phyloP scores from a whole-genome alignment of 306 rosid species.

The Vigna mungo region DNA sequence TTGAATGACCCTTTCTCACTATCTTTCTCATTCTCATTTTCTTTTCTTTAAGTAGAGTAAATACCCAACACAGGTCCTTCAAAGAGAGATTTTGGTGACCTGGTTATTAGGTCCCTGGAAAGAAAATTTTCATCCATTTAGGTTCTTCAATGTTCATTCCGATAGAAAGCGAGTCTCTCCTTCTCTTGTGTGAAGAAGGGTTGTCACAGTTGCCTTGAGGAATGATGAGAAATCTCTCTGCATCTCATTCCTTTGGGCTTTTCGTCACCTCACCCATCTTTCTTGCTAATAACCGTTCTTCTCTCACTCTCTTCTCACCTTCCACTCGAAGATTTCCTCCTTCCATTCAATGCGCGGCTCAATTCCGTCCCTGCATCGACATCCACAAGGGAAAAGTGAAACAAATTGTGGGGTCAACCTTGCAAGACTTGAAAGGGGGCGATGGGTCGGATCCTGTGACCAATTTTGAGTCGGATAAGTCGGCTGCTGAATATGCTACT shows the following conservation, averaged over 20 bases:
- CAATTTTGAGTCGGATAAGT: constrained; percentile 88
- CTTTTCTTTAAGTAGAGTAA: background rate
- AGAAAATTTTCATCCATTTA: too few relatives aligned
- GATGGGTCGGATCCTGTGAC: constrained; percentile 69
- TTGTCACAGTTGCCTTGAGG: too few relatives aligned
- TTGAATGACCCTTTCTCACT: background rate
- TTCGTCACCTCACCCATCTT: constrained; percentile 37
- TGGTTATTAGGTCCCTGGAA: too few relatives aligned
- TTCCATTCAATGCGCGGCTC: constrained; percentile 62
- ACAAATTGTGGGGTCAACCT: constrained; percentile 95
- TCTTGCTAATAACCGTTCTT: constrained; percentile 26
- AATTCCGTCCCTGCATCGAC: constrained; percentile 88
- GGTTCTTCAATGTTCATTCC: too few relatives aligned
- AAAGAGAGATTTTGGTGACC: too few relatives aligned
- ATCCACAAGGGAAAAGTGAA: constrained; percentile 96
- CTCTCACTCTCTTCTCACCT: constrained; percentile 13
- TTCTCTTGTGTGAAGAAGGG: too few relatives aligned
- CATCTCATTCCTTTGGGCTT: constrained; percentile 7
- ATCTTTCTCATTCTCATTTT: background rate
- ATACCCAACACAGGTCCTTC: too few relatives aligned
- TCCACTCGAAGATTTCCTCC: constrained; percentile 47
- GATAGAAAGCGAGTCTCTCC: too few relatives aligned
- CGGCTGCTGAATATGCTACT: constrained; percentile 80
- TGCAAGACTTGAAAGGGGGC: constrained; percentile 70
- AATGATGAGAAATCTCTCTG: constrained; percentile 41